These are phyloP conservation scores for Pistacia vera DNA, from an alignment of 345 rosid genomes.

Conservation along the genomic window DNA sequence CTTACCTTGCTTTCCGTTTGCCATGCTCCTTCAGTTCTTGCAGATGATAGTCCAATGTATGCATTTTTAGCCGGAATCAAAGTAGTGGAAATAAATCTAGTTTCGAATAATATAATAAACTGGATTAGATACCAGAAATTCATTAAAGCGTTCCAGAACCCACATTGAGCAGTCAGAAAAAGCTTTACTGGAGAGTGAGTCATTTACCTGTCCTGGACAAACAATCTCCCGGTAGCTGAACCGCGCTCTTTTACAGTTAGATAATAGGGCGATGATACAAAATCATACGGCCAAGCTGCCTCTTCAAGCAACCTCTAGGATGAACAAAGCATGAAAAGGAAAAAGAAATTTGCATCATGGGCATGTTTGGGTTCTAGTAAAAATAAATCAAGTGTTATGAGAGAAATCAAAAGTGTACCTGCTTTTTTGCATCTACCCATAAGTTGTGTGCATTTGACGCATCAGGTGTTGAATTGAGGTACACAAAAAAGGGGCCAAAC, in stretches of 20 bases:
- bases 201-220: constrained; percentile 33
- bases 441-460: constrained; percentile 34
- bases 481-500: constrained; percentile 43
- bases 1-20: constrained; percentile 44
- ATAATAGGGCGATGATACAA: constrained; percentile 39
- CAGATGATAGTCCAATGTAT: constrained; percentile 32
- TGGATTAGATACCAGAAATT: not conserved
- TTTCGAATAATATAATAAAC: not conserved
- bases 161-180: not conserved
- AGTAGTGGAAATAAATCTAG: constrained; percentile 34
- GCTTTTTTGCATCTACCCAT: constrained; percentile 40
- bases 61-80: constrained; percentile 41
- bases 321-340: constrained; percentile 10
- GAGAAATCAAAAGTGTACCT: constrained; percentile 26
- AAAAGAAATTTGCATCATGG: not conserved
- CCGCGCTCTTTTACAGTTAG: constrained; percentile 29
- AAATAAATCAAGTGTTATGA: not conserved
- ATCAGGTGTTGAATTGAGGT: constrained; percentile 38
- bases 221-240: constrained; percentile 35
- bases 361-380: not conserved
- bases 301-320: constrained; percentile 37
- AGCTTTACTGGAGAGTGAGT: not conserved
- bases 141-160: not conserved
- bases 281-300: constrained; percentile 42
- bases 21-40: constrained; percentile 39